Conservation (phyloP, 495 filamentous ascomycete species). For the Aspergillus biplanus region DNA sequence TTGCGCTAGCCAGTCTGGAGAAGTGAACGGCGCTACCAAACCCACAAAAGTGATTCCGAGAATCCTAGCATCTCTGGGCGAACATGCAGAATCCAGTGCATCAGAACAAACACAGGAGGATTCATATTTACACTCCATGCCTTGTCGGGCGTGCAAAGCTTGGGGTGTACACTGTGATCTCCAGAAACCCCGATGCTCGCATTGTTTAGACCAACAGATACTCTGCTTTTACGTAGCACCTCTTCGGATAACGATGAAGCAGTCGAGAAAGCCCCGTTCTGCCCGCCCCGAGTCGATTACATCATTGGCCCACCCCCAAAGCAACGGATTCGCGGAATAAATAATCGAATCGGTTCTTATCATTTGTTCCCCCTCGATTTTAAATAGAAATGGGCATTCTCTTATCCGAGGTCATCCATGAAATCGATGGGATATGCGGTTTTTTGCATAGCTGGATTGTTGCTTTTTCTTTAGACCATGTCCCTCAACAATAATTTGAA, state of each 20-base stretch:
- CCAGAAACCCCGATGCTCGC: slow-evolving; percentile 37
- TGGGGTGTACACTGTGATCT: slow-evolving; percentile 39
- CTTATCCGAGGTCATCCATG: too few relatives aligned
- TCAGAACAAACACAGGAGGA: not conserved
- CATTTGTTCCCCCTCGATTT: not conserved
- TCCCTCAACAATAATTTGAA: too few relatives aligned
- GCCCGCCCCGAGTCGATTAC: not conserved
- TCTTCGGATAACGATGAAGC: slow-evolving; percentile 19
- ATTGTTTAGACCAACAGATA: slow-evolving; percentile 43
- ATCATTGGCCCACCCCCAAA: not conserved
- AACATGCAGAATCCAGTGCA: not conserved
- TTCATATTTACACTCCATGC: not conserved
- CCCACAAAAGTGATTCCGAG: not conserved
- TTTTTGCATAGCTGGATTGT: too few relatives aligned
- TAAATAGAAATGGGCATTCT: not conserved
- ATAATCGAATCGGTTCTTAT: slow-evolving; percentile 16
- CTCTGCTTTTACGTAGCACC: slow-evolving; percentile 45
- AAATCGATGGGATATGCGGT: too few relatives aligned
- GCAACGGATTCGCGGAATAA: slow-evolving; percentile 2
- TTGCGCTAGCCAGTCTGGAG: not conserved
- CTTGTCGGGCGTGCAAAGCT: slow-evolving; percentile 41
- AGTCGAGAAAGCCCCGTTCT: slow-evolving; percentile 11
- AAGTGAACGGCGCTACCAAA: not conserved
- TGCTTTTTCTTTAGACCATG: too few relatives aligned
- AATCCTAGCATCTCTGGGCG: not conserved